Evolutionary conservation across 345 rosid species (phyloP), one percentile per base, ranked within the genome.

Genomic region (Toxicodendron radicans): DNA sequence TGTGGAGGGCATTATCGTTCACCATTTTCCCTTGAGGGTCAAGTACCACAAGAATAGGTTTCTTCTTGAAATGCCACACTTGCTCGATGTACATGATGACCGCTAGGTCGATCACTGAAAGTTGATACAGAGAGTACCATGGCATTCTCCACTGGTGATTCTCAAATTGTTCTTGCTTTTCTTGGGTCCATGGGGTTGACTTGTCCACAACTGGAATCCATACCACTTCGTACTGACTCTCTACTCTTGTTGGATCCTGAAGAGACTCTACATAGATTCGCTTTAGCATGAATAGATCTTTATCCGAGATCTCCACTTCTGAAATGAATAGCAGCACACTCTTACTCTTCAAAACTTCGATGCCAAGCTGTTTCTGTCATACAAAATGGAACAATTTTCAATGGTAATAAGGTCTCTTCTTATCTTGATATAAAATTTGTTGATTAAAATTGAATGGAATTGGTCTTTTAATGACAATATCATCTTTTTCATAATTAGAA

Each of bases 11-110:
- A 27, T 27, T 84, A 73, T 4, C 77, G 83, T 11, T 85, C 85
- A 68, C 87, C 85, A 3, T 73, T 82, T 2, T 48, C 71, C 62
- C 75, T 71, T 12, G 68, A 32, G 30, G 30, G 30, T 27, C 67
- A 67, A 74, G 12, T 33, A 66, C 84, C 83, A 85, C 9, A 78
- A 3, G 11, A 81, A 73, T 14, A 83, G 84, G 68, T 76, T 7
- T 53, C 17, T 49, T 57, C 58, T 71, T 79, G 14, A 78, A 27
- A 1, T 27, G 30, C 30, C 30, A 27, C 30, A 27, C 30, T 27
- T 27, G 2, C 73, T 85, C 85, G 75, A 85, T 81, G 88, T 81
- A 91, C 76, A 62, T 84, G 68, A 85, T 77, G 43, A 87, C 88
- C 0, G 85, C 86, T 0, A 76, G 83, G 0, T 88, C 88, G 2